Evolutionary conservation across 768 basidiomycete genomes (phyloP).

Genomic region (Suillus lakei): DNA sequence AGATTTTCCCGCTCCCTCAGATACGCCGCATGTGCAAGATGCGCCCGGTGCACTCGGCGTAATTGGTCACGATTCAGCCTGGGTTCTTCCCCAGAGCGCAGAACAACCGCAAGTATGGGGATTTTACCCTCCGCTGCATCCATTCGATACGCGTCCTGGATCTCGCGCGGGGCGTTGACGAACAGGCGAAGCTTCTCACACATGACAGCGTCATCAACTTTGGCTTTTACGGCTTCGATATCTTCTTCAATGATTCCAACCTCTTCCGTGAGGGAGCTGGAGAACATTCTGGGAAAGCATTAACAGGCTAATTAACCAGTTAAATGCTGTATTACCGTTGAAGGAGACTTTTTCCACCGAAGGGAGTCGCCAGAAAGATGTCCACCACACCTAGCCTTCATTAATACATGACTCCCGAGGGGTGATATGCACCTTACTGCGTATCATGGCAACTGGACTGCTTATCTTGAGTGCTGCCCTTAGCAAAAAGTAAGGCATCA

Average conservation of each 20-base stretch:
- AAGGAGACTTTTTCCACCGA: constrained; percentile 89
- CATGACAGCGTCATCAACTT: constrained; percentile 86
- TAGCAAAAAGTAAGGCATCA: constrained; percentile 98
- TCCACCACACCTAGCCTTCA: constrained; percentile 67
- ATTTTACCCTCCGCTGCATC: constrained; percentile 79
- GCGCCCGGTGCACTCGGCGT: constrained; percentile 77
- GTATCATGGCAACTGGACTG: constrained; percentile 96
- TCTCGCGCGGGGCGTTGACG: constrained; percentile 85
- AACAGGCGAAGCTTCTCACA: constrained; percentile 89
- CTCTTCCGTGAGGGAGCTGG: constrained; percentile 89
- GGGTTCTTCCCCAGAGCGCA: constrained; percentile 81
- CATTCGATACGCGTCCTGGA: constrained; percentile 79
- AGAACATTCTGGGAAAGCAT: constrained; percentile 81
- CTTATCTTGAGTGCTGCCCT: constrained; percentile 91
- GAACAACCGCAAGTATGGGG: constrained; percentile 78
- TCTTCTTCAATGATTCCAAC: constrained; percentile 84
- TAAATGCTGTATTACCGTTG: constrained; percentile 61
- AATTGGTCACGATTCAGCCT: constrained; percentile 77
- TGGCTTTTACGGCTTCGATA: constrained; percentile 84
- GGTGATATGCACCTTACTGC: constrained; percentile 52
- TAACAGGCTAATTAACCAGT: background rate
- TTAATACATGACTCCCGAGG: constrained; percentile 9
- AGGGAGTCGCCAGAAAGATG: constrained; percentile 95
- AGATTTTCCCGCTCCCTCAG: constrained; percentile 58
- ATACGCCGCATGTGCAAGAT: constrained; percentile 82